Evolutionary conservation across 129 eudicot genomes (phyloP).

Genomic region (Tanacetum coccineum): DNA sequence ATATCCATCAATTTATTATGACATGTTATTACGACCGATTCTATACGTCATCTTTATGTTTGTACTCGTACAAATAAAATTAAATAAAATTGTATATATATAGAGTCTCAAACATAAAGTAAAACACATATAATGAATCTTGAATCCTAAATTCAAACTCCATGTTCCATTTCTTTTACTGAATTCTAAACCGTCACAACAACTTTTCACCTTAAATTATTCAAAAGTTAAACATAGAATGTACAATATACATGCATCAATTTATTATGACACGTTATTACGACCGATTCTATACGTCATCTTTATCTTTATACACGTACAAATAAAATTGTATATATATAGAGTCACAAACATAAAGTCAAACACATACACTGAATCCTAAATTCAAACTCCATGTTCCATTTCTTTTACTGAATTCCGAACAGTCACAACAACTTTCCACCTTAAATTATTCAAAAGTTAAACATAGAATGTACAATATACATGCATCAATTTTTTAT

Average conservation of each 20-base stretch:
- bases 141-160: slow-evolving; percentile 26
- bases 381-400: slow-evolving; percentile 26
- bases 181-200: slow-evolving; percentile 27
- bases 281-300: slow-evolving; percentile 26
- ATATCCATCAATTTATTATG: no score
- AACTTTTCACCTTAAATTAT: slow-evolving; percentile 19
- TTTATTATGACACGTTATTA: slow-evolving; percentile 8
- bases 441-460: no score
- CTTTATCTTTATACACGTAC: background rate
- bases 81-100: slow-evolving; percentile 18
- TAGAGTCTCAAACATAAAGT: background rate
- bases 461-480: no score
- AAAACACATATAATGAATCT: background rate
- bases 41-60: slow-evolving; percentile 16
- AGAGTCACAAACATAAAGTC: background rate
- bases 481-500: no score
- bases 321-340: slow-evolving; percentile 12
- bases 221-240: no score
- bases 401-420: slow-evolving; percentile 20
- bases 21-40: slow-evolving; percentile 18
- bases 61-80: background rate
- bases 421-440: slow-evolving; percentile 25
- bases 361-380: slow-evolving; percentile 11
- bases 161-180: slow-evolving; percentile 18
- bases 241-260: no score